A percentile compares a stretch with the other conserved stretches of the same genome.
Conservation (phyloP, 2,329 filamentous ascomycete genomes). For the Penicillium griseofulvum region DNA sequence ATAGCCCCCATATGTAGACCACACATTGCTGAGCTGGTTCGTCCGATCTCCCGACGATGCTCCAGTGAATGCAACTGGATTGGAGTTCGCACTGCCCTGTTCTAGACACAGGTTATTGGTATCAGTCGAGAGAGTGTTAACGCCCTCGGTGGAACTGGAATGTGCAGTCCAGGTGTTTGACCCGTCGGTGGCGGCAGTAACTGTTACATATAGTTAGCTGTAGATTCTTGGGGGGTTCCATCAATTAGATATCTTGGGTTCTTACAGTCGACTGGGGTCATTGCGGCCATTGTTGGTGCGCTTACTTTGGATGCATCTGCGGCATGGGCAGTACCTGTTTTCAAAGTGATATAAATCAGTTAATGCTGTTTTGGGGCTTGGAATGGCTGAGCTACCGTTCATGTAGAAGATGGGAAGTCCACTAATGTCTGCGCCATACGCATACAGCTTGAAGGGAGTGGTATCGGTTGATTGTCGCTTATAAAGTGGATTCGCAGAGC, state of each 20-base stretch:
- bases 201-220: neutral
- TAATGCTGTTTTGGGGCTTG: neutral
- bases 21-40: slow-evolving; percentile 10
- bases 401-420: slow-evolving; percentile 14
- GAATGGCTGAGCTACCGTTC: slow-evolving; percentile 2
- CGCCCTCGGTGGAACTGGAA: neutral
- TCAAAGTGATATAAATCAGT: neutral
- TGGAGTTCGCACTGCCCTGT: neutral
- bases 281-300: neutral
- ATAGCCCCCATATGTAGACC: slow-evolving; percentile 14
- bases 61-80: slow-evolving; percentile 9
- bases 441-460: slow-evolving; percentile 12
- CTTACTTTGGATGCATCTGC: slow-evolving; percentile 7
- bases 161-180: slow-evolving; percentile 12
- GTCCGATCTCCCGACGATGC: neutral
- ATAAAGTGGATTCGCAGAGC: slow-evolving; percentile 8
- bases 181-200: neutral
- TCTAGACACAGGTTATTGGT: slow-evolving; percentile 8
- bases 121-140: slow-evolving; percentile 2
- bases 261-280: slow-evolving; percentile 12
- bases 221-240: neutral
- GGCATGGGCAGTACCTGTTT: slow-evolving; percentile 8
- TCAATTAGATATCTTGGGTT: neutral
- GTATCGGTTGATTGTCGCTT: neutral
- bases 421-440: slow-evolving; percentile 13